These are phyloP conservation scores for Allomyces macrogynus DNA, from an alignment of 192 early-diverging fungal species.

Conservation along the genomic window DNA sequence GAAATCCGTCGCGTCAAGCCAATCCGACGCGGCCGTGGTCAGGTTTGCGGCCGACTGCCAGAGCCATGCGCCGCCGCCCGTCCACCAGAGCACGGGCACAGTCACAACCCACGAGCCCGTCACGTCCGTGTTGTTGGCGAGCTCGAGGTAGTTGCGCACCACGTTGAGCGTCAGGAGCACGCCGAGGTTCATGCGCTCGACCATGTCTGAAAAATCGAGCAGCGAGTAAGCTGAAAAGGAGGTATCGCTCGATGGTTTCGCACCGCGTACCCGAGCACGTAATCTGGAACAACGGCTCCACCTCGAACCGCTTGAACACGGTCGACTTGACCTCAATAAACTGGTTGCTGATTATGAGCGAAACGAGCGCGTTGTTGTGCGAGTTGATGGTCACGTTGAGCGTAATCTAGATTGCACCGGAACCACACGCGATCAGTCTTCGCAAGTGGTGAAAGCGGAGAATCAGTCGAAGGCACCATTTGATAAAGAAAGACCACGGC, in stretches of 20 bases:
- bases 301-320: constrained; percentile 93
- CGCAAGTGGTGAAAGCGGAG: too few relatives aligned
- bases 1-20: background rate
- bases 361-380: constrained; percentile 79
- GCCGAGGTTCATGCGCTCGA: constrained; percentile 81
- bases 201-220: constrained; percentile 48
- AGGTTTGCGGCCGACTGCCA: background rate
- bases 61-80: background rate
- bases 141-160: constrained; percentile 70
- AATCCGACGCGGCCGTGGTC: background rate
- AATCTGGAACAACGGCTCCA: constrained; percentile 89
- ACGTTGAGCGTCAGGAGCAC: constrained; percentile 80
- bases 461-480: constrained; percentile 28
- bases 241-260: background rate
- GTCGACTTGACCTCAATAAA: constrained; percentile 96
- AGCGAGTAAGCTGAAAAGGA: background rate
- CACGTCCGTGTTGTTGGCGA: constrained; percentile 18
- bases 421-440: too few relatives aligned
- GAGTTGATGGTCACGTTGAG: constrained; percentile 92
- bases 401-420: constrained; percentile 15
- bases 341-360: constrained; percentile 86
- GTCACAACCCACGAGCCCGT: background rate
- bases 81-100: constrained; percentile 1
- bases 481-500: constrained; percentile 83
- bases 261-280: constrained; percentile 56